Evolutionary conservation across 345 rosid genomes (phyloP).

Genomic region (Lumnitzera racemosa): DNA sequence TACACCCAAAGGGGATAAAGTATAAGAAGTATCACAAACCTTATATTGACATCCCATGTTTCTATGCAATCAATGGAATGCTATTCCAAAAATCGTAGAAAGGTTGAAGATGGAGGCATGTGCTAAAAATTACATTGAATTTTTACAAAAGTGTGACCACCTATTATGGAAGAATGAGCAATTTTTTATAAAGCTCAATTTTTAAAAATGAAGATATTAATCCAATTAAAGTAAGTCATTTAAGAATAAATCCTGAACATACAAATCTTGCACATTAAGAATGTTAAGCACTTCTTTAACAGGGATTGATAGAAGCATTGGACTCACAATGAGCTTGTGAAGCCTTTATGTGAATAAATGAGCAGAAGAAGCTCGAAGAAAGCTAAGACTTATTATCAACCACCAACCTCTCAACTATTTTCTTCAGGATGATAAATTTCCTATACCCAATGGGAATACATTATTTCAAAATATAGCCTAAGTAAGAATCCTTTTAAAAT

Average conservation of each 20-base stretch:
- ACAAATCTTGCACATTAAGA: not conserved
- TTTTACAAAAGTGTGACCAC: constrained; percentile 1
- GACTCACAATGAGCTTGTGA: not conserved
- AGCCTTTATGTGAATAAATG: not conserved
- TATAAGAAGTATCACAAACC: too few species aligned
- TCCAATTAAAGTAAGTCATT: not conserved
- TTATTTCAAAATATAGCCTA: not conserved
- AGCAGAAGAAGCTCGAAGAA: not conserved
- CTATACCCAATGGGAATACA: not conserved
- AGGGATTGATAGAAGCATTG: too few species aligned
- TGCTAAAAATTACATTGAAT: not conserved
- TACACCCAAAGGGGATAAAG: too few species aligned
- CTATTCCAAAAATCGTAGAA: too few species aligned
- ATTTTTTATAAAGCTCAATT: not conserved
- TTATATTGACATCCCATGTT: too few species aligned
- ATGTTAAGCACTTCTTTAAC: too few species aligned
- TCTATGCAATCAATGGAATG: too few species aligned
- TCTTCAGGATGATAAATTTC: not conserved
- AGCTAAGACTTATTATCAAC: not conserved
- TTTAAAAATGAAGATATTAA: not conserved
- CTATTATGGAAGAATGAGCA: not conserved
- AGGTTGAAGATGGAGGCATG: too few species aligned
- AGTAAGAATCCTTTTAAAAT: not conserved
- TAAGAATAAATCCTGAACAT: not conserved
- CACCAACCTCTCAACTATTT: not conserved